Evolutionary conservation across 768 basidiomycete species (phyloP).

Genomic region (Glaciozyma antarctica): DNA sequence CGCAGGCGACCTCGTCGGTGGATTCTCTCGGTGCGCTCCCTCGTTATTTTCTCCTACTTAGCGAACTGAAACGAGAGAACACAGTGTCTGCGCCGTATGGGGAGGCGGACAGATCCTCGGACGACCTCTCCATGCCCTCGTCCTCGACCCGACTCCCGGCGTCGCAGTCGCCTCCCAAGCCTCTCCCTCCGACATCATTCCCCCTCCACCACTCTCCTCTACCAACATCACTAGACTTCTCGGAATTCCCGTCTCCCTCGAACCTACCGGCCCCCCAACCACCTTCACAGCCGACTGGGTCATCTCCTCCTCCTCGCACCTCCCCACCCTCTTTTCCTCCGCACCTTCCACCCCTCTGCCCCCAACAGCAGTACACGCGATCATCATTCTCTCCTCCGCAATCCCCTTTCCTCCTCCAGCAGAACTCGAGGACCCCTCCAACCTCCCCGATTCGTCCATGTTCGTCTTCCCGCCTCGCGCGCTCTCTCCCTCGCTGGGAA

Average conservation of each 20-base stretch:
- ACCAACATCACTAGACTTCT: constrained; percentile 5
- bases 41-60: not conserved
- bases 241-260: constrained; percentile 23
- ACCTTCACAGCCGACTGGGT: constrained; percentile 28
- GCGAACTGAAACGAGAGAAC: constrained; percentile 35
- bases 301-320: constrained; percentile 13
- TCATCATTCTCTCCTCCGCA: constrained; percentile 10
- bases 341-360: constrained; percentile 1
- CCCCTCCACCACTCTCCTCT: not conserved
- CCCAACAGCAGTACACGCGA: constrained; percentile 1
- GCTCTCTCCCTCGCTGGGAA: constrained; percentile 39
- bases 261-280: not conserved
- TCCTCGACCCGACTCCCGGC: not conserved
- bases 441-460: constrained; percentile 57
- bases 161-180: constrained; percentile 8
- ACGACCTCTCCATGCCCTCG: constrained; percentile 23
- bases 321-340: constrained; percentile 16
- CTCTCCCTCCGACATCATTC: not conserved
- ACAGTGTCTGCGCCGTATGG: constrained; percentile 68
- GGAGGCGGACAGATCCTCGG: constrained; percentile 46
- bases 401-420: constrained; percentile 42
- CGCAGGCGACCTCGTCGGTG: constrained; percentile 82
- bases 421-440: constrained; percentile 39
- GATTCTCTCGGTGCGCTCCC: constrained; percentile 48
- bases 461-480: constrained; percentile 66